A percentile compares a stretch with the other conserved stretches of the same genome.
These are phyloP conservation scores for Fusarium piperis DNA, from an alignment of 2,329 filamentous ascomycete species.

Conservation along the genomic window DNA sequence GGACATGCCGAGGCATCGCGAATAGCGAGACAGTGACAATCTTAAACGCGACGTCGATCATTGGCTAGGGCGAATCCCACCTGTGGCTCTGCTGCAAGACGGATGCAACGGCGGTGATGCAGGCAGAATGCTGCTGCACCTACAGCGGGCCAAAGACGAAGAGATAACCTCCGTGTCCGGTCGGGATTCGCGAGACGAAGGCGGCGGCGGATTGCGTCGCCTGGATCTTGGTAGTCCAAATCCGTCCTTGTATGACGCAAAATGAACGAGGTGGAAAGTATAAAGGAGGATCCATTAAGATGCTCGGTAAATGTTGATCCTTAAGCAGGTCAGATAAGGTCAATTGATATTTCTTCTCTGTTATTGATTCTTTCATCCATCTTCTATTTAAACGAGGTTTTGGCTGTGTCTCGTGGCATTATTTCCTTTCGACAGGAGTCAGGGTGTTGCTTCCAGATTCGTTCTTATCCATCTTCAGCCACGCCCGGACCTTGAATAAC, in stretches of 20 bases:
- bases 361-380: neutral
- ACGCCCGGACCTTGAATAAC: neutral
- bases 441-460: neutral
- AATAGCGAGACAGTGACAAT: neutral
- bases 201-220: neutral
- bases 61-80: neutral
- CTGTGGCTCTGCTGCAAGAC: neutral
- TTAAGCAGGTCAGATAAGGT: neutral
- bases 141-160: neutral
- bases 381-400: neutral
- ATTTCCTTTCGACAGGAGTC: neutral
- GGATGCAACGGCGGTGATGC: neutral
- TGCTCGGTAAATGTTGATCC: neutral
- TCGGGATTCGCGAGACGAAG: neutral
- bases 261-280: neutral
- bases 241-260: neutral
- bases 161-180: neutral
- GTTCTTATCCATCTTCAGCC: neutral
- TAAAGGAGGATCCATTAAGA: neutral
- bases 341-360: neutral
- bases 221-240: neutral
- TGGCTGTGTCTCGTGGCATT: neutral
- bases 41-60: neutral
- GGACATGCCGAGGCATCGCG: slow-evolving; percentile 1
- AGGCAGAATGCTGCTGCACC: neutral